Percentiles rank a stretch among this genome's conserved stretches.
Conservation (phyloP, 2,329 filamentous ascomycete species). For the Aurifilum marmelostoma region DNA sequence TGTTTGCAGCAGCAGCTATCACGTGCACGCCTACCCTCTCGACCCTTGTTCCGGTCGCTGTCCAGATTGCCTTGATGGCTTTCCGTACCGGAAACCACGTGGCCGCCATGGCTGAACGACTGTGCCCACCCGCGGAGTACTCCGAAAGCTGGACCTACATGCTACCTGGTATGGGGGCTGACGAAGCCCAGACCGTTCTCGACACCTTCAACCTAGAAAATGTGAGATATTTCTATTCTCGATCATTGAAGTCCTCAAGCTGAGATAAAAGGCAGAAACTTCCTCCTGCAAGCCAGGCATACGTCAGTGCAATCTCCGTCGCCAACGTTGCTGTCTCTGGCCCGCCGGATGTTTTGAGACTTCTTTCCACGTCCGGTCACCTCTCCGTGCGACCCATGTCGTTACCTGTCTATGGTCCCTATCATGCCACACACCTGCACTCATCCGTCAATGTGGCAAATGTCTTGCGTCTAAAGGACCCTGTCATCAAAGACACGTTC, state of each 20-base stretch:
- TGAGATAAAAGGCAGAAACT: constrained; percentile 40
- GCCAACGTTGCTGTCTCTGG: constrained; percentile 58
- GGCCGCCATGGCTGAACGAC: constrained; percentile 50
- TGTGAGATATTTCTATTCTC: constrained; percentile 36
- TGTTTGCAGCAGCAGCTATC: constrained; percentile 70
- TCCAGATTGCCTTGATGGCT: constrained; percentile 66
- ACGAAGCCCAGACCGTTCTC: constrained; percentile 54
- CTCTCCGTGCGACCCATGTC: constrained; percentile 48
- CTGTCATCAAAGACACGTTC: constrained; percentile 44
- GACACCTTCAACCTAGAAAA: constrained; percentile 61
- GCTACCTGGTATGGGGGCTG: constrained; percentile 58
- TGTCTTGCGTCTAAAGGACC: constrained; percentile 49
- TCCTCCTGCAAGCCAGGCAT: constrained; percentile 51
- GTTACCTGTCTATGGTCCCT: constrained; percentile 59
- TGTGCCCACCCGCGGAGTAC: constrained; percentile 43
- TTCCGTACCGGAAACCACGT: constrained; percentile 67
- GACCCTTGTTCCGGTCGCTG: constrained; percentile 63
- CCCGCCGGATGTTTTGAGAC: constrained; percentile 52
- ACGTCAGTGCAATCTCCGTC: constrained; percentile 56
- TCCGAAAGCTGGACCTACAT: constrained; percentile 70
- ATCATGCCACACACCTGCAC: constrained; percentile 60
- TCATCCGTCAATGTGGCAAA: constrained; percentile 46
- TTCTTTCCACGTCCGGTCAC: constrained; percentile 45
- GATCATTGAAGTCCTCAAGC: background rate
- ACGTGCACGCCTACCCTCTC: constrained; percentile 65